phyloP scores from a whole-genome alignment of 352 stramenopile genomes.

The Phytophthora litchii region DNA sequence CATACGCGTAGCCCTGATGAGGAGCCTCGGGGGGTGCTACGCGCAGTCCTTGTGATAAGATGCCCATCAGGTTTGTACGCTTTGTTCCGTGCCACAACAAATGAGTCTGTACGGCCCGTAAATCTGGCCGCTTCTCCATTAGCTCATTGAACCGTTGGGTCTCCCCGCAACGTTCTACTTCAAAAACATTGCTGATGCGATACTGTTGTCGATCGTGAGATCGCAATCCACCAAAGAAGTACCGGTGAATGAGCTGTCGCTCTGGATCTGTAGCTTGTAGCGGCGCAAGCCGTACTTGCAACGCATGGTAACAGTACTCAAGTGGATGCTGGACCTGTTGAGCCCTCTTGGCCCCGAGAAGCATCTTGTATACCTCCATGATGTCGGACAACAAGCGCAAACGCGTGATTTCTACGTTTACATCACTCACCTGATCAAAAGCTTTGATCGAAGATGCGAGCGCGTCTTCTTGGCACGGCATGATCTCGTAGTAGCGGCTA shows the following conservation, averaged over 20 bases:
- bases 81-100: constrained; percentile 88
- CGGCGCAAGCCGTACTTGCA: constrained; percentile 65
- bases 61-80: constrained; percentile 86
- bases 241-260: constrained; percentile 53
- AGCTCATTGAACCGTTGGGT: constrained; percentile 53
- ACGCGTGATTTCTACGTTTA: constrained; percentile 73
- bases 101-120: constrained; percentile 50
- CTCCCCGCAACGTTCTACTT: constrained; percentile 67
- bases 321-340: constrained; percentile 48
- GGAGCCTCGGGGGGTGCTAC: constrained; percentile 86
- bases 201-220: constrained; percentile 35
- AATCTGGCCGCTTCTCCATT: constrained; percentile 39
- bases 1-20: constrained; percentile 82
- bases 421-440: constrained; percentile 59
- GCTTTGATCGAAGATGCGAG: constrained; percentile 62
- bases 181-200: constrained; percentile 69
- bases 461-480: constrained; percentile 72
- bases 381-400: constrained; percentile 71
- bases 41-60: constrained; percentile 83
- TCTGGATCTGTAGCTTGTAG: constrained; percentile 40
- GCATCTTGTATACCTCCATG: constrained; percentile 79
- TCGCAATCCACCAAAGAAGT: constrained; percentile 67
- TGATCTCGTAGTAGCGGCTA: constrained; percentile 82
- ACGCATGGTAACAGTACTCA: constrained; percentile 80
- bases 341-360: constrained; percentile 61